Evolutionary conservation across 2,329 filamentous ascomycete species (phyloP).

Genomic region (Paracoccidioides lutzii): DNA sequence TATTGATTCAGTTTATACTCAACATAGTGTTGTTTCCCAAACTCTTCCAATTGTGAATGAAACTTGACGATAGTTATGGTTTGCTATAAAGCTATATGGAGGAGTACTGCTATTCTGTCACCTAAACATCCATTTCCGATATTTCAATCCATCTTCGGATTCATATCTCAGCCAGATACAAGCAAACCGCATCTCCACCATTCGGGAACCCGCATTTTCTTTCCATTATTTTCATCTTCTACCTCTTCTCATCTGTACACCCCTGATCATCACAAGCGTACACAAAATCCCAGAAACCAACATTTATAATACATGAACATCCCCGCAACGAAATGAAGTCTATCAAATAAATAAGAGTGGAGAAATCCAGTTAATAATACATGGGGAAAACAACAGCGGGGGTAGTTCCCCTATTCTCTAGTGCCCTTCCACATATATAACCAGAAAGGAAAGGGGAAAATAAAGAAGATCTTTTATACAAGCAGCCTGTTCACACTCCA

Average conservation of each 20-base stretch:
- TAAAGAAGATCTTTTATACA: neutral
- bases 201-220: neutral
- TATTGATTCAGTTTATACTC: no score
- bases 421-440: neutral
- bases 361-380: neutral
- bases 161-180: neutral
- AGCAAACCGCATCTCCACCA: neutral
- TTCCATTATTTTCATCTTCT: neutral
- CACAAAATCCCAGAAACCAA: neutral
- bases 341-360: conserved; percentile 5
- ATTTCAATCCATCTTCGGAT: neutral
- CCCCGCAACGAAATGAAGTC: neutral
- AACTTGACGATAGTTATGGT: no score
- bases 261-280: neutral
- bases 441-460: neutral
- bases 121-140: neutral
- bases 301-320: conserved; percentile 1
- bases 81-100: no score
- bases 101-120: neutral
- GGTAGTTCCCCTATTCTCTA: neutral
- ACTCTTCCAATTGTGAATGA: no score
- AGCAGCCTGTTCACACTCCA: neutral
- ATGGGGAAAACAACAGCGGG: neutral
- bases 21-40: no score
- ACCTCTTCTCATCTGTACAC: neutral